Conservation (phyloP, 179 eudicot species). For the Monotropa hypopitys region DNA sequence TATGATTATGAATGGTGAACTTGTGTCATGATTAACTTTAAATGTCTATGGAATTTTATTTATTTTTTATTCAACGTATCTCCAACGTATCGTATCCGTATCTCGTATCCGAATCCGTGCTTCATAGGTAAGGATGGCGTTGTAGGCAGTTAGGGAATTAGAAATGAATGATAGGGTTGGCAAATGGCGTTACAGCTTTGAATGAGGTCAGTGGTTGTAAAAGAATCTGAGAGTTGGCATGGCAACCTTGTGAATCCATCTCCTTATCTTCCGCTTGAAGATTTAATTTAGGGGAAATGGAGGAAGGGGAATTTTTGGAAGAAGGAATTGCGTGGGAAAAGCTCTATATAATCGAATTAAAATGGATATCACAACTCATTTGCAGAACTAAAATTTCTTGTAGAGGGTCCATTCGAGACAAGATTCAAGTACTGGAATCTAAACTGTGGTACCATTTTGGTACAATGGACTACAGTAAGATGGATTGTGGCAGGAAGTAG, state of each 20-base stretch:
- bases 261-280: not conserved
- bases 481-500: not conserved
- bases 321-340: not conserved
- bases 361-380: not conserved
- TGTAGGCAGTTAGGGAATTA: not conserved
- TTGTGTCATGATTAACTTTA: too few relatives aligned
- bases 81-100: too few relatives aligned
- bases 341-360: not conserved
- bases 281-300: not conserved
- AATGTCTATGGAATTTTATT: too few relatives aligned
- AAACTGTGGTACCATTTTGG: not conserved
- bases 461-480: not conserved
- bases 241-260: not conserved
- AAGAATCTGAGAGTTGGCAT: not conserved
- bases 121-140: not conserved
- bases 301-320: not conserved
- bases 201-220: not conserved
- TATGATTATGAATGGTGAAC: too few relatives aligned
- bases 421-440: not conserved
- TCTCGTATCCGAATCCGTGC: too few relatives aligned
- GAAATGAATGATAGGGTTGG: not conserved
- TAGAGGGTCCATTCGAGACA: not conserved
- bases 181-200: not conserved
- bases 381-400: not conserved
- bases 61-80: too few relatives aligned